These are phyloP conservation scores for Phaeotremella skinneri DNA, from an alignment of 768 basidiomycete genomes.

Conservation along the genomic window DNA sequence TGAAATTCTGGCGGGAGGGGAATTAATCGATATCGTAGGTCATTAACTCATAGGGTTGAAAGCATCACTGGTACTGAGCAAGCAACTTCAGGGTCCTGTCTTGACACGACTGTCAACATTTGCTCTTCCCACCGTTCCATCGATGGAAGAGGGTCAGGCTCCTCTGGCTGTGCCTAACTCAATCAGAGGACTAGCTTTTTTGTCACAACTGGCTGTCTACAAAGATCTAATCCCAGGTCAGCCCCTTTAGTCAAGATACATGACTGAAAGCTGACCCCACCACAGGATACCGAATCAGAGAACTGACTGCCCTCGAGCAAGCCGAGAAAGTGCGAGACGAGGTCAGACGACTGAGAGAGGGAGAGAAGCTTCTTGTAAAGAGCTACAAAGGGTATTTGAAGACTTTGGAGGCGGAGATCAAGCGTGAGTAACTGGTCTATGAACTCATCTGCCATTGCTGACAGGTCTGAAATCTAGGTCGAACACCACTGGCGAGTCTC, in stretches of 20 bases:
- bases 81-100: conserved; percentile 66
- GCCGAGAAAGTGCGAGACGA: conserved; percentile 91
- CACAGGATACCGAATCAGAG: conserved; percentile 82
- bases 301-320: conserved; percentile 84
- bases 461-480: conserved; percentile 26
- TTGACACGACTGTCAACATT: conserved; percentile 85
- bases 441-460: background rate
- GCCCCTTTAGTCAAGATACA: background rate
- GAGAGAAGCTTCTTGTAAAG: conserved; percentile 86
- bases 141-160: conserved; percentile 58
- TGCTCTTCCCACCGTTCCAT: conserved; percentile 70
- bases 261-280: background rate
- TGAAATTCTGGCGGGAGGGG: conserved; percentile 89
- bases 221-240: conserved; percentile 81
- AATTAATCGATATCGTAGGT: conserved; percentile 73
- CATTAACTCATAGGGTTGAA: conserved; percentile 14
- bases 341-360: conserved; percentile 84
- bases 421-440: conserved; percentile 58
- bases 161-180: conserved; percentile 69
- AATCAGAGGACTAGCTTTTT: conserved; percentile 80
- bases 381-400: conserved; percentile 88
- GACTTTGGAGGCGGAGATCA: conserved; percentile 78
- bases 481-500: conserved; percentile 56
- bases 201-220: conserved; percentile 90
- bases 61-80: conserved; percentile 2